A percentile compares a stretch with the other conserved stretches of the same genome.
phyloP scores from a whole-genome alignment of 176 grass and related monocot genomes.

The Alopecurus myosuroides region DNA sequence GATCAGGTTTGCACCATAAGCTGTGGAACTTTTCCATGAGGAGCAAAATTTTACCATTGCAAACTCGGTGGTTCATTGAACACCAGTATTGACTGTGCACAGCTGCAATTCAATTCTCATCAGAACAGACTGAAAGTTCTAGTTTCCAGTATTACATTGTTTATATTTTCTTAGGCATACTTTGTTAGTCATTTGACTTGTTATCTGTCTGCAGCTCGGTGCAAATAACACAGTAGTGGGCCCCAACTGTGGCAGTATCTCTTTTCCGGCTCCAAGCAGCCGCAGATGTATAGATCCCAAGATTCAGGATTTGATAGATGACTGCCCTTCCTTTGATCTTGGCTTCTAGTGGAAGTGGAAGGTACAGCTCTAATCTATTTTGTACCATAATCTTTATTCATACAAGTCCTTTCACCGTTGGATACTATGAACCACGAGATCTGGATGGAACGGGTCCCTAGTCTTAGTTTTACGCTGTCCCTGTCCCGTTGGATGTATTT shows the following conservation, averaged over 20 bases:
- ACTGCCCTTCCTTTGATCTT: conserved; percentile 52
- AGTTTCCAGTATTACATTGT: background rate
- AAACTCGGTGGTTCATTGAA: background rate
- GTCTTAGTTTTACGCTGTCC: background rate
- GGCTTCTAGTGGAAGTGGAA: conserved; percentile 34
- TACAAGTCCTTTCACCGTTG: background rate
- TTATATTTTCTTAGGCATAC: background rate
- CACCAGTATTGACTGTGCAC: background rate
- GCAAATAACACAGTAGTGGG: background rate
- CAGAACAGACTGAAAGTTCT: background rate
- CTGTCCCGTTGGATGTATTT: background rate
- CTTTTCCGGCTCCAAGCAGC: background rate
- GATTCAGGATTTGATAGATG: conserved; percentile 39
- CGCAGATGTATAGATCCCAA: conserved; percentile 21
- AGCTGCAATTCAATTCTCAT: background rate
- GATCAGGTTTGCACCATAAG: conserved; percentile 33
- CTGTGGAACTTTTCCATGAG: background rate
- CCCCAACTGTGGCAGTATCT: background rate
- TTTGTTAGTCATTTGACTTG: background rate
- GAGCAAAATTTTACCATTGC: background rate
- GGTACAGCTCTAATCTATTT: background rate
- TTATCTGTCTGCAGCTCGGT: conserved; percentile 23
- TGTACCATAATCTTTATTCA: background rate
- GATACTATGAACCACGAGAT: background rate
- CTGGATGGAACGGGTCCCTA: background rate